Conservation (phyloP, 805 yeast species). For the Lipomyces yamadae region DNA sequence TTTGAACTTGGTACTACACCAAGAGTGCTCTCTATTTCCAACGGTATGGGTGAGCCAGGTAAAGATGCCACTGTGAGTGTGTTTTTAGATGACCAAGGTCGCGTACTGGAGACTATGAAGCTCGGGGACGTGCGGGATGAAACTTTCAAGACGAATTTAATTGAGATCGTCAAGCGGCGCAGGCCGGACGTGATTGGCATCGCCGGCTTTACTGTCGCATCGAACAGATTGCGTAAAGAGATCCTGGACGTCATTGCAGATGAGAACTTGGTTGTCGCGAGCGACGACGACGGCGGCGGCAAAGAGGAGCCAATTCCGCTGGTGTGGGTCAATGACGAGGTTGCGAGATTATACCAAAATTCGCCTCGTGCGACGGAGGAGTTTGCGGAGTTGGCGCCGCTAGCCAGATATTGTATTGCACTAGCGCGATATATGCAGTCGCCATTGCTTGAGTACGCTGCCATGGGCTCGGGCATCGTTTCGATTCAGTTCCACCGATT, state of each 20-base stretch:
- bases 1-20: slow-evolving; percentile 83
- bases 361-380: slow-evolving; percentile 76
- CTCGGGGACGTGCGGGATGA: slow-evolving; percentile 71
- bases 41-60: slow-evolving; percentile 82
- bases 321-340: slow-evolving; percentile 89
- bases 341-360: slow-evolving; percentile 84
- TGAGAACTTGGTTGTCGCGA: slow-evolving; percentile 53
- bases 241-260: slow-evolving; percentile 56
- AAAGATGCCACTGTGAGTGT: slow-evolving; percentile 87
- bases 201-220: slow-evolving; percentile 80
- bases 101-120: slow-evolving; percentile 74
- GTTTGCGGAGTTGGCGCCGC: slow-evolving; percentile 80
- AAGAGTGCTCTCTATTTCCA: slow-evolving; percentile 76
- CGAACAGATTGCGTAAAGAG: slow-evolving; percentile 55
- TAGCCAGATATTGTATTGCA: slow-evolving; percentile 83
- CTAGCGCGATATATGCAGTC: slow-evolving; percentile 90
- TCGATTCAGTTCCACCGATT: slow-evolving; percentile 68
- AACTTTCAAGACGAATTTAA: slow-evolving; percentile 69
- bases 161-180: slow-evolving; percentile 61
- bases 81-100: slow-evolving; percentile 77
- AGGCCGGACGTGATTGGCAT: slow-evolving; percentile 90
- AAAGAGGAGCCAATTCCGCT: slow-evolving; percentile 62
- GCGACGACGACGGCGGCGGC: slow-evolving; percentile 40
- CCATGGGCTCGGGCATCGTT: slow-evolving; percentile 73
- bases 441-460: slow-evolving; percentile 88